Conservation (phyloP, 208 protist species). For the Trichomonas vaginalis region DNA sequence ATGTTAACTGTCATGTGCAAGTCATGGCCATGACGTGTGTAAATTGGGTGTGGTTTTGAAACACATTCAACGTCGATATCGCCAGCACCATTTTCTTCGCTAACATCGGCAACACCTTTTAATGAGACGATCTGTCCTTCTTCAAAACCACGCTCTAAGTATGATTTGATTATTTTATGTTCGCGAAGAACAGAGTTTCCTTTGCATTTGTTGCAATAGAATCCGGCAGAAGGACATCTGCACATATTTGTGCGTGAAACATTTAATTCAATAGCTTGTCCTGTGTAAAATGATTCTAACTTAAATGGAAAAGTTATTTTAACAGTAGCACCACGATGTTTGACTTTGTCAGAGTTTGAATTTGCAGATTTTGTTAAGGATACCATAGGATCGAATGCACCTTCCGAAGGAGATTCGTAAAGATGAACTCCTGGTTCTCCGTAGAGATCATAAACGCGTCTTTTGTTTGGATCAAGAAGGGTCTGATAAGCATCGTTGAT, state of each 20-base stretch:
- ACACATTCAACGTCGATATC: slow-evolving; percentile 11
- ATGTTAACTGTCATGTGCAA: not conserved
- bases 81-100: not conserved
- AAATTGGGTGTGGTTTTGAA: not conserved
- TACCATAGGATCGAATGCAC: not conserved
- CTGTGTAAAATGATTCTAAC: not conserved
- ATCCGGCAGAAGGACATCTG: not conserved
- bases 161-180: not conserved
- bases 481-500: not conserved
- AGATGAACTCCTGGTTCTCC: not conserved
- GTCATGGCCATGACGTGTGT: not conserved
- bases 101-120: not conserved
- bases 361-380: not conserved
- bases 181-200: not conserved
- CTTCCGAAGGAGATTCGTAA: not conserved
- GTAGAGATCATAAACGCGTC: not conserved
- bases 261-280: not conserved
- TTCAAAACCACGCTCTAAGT: not conserved
- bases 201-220: not conserved
- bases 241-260: not conserved
- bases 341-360: not conserved
- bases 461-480: not conserved
- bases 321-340: not conserved
- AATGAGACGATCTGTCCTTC: not conserved
- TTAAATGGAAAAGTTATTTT: not conserved